Conservation (phyloP, 129 eudicot species). For the Pseudognaphalium luteoalbum region DNA sequence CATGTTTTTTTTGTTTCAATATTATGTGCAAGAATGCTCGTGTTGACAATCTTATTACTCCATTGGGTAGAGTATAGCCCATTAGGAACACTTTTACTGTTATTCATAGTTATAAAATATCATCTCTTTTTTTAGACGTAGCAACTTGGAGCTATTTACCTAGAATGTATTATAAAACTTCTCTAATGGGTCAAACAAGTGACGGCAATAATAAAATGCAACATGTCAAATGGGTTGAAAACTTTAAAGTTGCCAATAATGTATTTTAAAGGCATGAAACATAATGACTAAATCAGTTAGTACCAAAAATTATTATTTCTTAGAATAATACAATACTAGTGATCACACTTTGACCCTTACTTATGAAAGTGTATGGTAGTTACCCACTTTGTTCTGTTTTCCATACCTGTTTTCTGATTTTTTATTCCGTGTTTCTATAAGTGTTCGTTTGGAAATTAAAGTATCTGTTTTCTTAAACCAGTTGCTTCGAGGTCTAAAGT, state of each 20-base stretch:
- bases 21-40: neutral
- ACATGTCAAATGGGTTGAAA: neutral
- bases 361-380: neutral
- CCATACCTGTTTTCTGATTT: neutral
- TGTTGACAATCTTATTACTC: neutral
- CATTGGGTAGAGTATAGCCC: neutral
- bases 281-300: neutral
- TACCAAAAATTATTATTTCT: no score
- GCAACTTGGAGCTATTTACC: neutral
- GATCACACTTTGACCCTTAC: neutral
- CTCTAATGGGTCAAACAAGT: neutral
- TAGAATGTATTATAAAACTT: neutral
- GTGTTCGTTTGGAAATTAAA: neutral
- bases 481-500: conserved; percentile 78
- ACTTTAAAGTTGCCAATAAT: neutral
- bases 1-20: neutral
- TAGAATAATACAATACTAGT: neutral
- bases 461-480: conserved; percentile 25
- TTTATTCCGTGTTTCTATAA: neutral
- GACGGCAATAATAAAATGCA: neutral
- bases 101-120: neutral
- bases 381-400: neutral
- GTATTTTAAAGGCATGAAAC: neutral
- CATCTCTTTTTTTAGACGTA: neutral
- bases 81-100: neutral